phyloP scores from a whole-genome alignment of 2,329 filamentous ascomycete species.

The Scedosporium apiospermum region DNA sequence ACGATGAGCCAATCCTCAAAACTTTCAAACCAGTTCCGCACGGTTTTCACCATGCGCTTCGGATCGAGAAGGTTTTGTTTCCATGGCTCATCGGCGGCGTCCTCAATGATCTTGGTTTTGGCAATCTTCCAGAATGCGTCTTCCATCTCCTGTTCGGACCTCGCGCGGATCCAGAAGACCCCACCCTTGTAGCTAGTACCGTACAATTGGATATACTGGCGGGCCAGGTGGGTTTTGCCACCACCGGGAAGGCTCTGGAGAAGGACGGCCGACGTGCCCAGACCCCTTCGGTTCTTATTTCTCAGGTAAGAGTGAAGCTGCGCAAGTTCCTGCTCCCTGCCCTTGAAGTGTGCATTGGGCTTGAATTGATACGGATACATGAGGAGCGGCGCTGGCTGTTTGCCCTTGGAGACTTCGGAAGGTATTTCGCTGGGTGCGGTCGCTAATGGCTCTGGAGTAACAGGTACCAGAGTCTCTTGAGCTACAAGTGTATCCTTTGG shows the following conservation, averaged over 20 bases:
- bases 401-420: background rate
- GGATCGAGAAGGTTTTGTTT: conserved; percentile 26
- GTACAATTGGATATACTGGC: conserved; percentile 56
- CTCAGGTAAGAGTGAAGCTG: conserved; percentile 50
- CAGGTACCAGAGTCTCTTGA: background rate
- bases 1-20: conserved; percentile 58
- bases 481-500: background rate
- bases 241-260: conserved; percentile 56
- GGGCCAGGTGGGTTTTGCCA: conserved; percentile 60
- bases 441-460: background rate
- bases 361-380: conserved; percentile 48
- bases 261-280: conserved; percentile 53
- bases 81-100: conserved; percentile 25
- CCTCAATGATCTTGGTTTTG: conserved; percentile 41
- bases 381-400: conserved; percentile 18
- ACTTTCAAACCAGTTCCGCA: conserved; percentile 51
- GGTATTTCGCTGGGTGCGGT: background rate
- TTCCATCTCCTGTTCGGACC: conserved; percentile 46
- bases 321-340: conserved; percentile 47
- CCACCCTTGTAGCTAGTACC: conserved; percentile 52
- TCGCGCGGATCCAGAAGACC: conserved; percentile 61
- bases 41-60: conserved; percentile 42
- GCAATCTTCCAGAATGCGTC: conserved; percentile 59
- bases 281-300: conserved; percentile 41
- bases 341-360: conserved; percentile 53